A percentile compares a stretch with the other conserved stretches of the same genome.
Evolutionary conservation across 495 filamentous ascomycete genomes (phyloP).

Genomic region (Aspergillus sclerotiicarbonarius): DNA sequence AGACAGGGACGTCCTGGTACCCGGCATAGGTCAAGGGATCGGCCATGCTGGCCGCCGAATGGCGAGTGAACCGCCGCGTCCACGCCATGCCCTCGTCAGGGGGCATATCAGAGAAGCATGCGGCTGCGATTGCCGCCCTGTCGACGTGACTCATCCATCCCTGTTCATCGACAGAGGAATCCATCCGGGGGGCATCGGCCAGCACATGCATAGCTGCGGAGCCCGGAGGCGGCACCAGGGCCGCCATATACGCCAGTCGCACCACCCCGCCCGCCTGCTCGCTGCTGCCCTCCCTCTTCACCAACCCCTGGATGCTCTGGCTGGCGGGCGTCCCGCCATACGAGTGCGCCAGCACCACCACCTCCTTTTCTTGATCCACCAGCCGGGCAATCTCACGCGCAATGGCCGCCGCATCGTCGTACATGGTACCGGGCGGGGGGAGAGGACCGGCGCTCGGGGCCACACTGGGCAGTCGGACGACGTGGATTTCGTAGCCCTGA

Average conservation of each 20-base stretch:
- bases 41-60: not conserved
- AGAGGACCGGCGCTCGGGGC: not conserved
- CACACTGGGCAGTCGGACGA: not conserved
- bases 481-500: not conserved
- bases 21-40: not conserved
- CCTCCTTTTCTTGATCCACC: not conserved
- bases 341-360: not conserved
- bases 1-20: not conserved
- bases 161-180: not conserved
- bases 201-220: not conserved
- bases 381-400: not conserved
- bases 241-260: not conserved
- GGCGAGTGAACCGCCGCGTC: not conserved
- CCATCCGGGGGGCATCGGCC: not conserved
- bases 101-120: not conserved
- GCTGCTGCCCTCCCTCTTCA: not conserved
- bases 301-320: not conserved
- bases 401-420: not conserved
- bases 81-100: not conserved
- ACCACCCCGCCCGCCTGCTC: not conserved
- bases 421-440: not conserved
- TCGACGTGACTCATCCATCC: not conserved
- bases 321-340: not conserved
- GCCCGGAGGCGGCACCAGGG: not conserved
- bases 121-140: not conserved